These are phyloP conservation scores for Triangularia verruculosa DNA, from an alignment of 2,329 filamentous ascomycete genomes.

Conservation along the genomic window DNA sequence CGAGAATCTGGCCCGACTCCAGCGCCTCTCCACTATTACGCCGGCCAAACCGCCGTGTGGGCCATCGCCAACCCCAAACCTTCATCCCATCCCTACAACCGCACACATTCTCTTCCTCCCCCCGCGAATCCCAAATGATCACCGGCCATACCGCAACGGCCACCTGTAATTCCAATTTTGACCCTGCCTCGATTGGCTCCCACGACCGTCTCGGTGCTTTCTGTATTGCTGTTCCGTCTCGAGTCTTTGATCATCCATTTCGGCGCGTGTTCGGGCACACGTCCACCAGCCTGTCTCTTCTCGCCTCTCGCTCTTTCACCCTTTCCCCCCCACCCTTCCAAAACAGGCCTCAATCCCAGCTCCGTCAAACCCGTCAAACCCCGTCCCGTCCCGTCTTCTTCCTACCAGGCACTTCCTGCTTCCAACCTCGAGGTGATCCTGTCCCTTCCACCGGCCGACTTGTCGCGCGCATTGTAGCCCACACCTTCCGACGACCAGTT, in stretches of 20 bases:
- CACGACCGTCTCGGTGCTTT: neutral
- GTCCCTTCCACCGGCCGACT: neutral
- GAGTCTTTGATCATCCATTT: conserved; percentile 1
- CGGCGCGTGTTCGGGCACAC: conserved; percentile 3
- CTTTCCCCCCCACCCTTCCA: conserved; percentile 24
- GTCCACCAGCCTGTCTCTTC: neutral
- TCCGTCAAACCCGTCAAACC: neutral
- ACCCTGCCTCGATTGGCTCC: neutral
- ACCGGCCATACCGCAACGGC: neutral
- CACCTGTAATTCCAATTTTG: neutral
- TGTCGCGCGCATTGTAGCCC: neutral
- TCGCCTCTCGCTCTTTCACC: conserved; percentile 1
- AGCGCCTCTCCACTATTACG: conserved; percentile 52
- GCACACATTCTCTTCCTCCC: neutral
- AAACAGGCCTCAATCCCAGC: conserved; percentile 25
- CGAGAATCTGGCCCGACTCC: conserved; percentile 30
- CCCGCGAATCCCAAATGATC: neutral
- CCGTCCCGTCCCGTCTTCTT: conserved; percentile 18
- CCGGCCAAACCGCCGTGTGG: conserved; percentile 55
- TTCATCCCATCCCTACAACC: conserved; percentile 12
- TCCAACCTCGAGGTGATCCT: neutral
- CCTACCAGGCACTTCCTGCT: conserved; percentile 5
- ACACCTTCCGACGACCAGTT: neutral
- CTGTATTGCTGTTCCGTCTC: neutral
- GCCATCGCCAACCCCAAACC: conserved; percentile 24